Conservation (phyloP, 192 early-diverging fungal genomes). For the Backusella sp. region DNA sequence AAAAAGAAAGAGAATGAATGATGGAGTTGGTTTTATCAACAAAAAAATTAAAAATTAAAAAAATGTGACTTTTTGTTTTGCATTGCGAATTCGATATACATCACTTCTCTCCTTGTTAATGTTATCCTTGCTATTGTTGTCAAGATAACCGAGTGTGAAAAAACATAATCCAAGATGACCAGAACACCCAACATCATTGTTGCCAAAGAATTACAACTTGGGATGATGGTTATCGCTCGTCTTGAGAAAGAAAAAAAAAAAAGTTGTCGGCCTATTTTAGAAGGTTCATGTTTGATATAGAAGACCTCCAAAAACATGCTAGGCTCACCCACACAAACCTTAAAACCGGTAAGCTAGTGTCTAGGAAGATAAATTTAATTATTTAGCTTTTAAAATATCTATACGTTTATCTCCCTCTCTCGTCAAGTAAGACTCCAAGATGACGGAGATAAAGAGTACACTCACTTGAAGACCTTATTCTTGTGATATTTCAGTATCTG, state of each 20-base stretch:
- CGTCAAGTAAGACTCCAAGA: background rate
- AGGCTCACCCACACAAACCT: no score
- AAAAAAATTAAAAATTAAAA: background rate
- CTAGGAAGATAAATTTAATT: no score
- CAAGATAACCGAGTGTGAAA: background rate
- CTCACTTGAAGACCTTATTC: background rate
- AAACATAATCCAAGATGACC: no score
- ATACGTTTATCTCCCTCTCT: background rate
- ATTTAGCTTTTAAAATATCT: no score
- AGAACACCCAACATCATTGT: no score
- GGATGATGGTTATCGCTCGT: no score
- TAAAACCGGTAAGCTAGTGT: no score
- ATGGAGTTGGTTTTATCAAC: background rate
- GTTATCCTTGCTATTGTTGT: background rate
- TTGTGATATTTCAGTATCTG: background rate
- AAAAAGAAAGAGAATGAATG: background rate
- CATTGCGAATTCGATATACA: background rate
- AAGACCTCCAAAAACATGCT: no score
- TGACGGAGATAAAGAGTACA: background rate
- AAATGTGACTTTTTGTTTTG: slow-evolving; percentile 13
- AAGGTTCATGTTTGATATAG: no score
- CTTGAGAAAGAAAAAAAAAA: no score
- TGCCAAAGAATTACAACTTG: no score
- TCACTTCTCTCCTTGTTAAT: background rate
- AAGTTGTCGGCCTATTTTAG: no score